Percentiles rank a stretch among this genome's conserved stretches.
Conservation (phyloP, 495 filamentous ascomycete genomes). For the Neurospora discreta region DNA sequence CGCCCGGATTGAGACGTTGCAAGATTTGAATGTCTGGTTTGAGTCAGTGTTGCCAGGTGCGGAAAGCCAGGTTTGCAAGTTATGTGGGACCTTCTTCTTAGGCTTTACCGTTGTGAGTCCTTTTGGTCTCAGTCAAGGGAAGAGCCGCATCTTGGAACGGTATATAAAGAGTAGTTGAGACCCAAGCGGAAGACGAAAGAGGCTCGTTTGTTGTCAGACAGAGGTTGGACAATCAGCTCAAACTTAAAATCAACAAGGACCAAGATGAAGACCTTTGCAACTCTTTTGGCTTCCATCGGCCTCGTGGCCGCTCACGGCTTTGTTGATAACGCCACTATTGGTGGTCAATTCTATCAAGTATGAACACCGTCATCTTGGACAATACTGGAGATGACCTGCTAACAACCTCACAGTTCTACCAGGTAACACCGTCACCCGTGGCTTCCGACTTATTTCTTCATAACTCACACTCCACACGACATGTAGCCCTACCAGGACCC, state of each 20-base stretch:
- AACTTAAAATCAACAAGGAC: neutral
- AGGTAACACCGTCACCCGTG: neutral
- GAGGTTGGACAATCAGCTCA: neutral
- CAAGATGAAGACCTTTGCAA: slow-evolving; percentile 24
- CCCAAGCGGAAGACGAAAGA: neutral
- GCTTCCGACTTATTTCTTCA: neutral
- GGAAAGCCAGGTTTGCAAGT: neutral
- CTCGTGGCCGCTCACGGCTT: slow-evolving; percentile 52
- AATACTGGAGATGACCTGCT: neutral
- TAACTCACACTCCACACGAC: slow-evolving; percentile 3
- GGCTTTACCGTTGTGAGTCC: neutral
- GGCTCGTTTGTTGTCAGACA: neutral
- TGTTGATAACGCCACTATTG: slow-evolving; percentile 40
- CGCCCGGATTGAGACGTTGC: neutral
- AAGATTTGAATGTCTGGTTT: neutral
- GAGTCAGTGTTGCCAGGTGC: neutral
- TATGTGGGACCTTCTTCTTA: neutral
- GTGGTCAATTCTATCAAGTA: slow-evolving; percentile 26
- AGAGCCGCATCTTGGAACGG: neutral
- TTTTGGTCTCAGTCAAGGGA: neutral
- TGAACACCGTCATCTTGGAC: neutral
- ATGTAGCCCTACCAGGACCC: slow-evolving; percentile 36
- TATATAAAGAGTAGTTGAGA: neutral
- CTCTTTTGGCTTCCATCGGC: slow-evolving; percentile 36
- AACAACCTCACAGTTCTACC: slow-evolving; percentile 10